Conservation (phyloP, 1,284 basidiomycete species). For the Apiotrichum laibachii region DNA sequence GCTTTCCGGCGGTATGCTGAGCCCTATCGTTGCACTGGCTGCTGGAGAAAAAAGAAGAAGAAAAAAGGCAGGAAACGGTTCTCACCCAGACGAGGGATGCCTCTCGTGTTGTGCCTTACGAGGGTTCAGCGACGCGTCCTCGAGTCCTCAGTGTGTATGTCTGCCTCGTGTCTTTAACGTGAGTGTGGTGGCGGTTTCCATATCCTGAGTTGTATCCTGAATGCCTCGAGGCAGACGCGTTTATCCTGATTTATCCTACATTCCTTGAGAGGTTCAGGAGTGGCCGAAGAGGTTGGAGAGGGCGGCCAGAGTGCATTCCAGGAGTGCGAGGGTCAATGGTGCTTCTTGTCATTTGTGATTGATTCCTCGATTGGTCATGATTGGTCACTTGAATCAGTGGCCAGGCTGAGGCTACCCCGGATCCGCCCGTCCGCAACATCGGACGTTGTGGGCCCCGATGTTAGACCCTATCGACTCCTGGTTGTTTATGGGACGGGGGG, state of each 20-base stretch:
- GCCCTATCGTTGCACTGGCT: too few species aligned
- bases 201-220: background rate
- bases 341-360: slow-evolving; percentile 5
- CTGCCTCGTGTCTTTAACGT: slow-evolving; percentile 3
- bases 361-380: background rate
- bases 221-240: slow-evolving; percentile 2
- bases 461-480: too few species aligned
- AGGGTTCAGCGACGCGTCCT: background rate
- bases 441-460: background rate
- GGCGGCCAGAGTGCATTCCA: too few species aligned
- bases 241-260: background rate
- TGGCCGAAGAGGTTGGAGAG: too few species aligned
- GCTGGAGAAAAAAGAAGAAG: too few species aligned
- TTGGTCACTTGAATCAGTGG: background rate
- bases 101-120: background rate
- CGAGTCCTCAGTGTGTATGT: background rate
- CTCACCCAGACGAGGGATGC: too few species aligned
- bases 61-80: too few species aligned
- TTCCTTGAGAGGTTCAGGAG: background rate
- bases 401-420: background rate
- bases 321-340: background rate
- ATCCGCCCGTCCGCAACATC: slow-evolving; percentile 2
- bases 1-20: too few species aligned
- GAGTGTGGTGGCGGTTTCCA: background rate
- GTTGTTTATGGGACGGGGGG: too few species aligned